Evolutionary conservation across 495 filamentous ascomycete genomes (phyloP).

Genomic region (Acidomyces sp.): DNA sequence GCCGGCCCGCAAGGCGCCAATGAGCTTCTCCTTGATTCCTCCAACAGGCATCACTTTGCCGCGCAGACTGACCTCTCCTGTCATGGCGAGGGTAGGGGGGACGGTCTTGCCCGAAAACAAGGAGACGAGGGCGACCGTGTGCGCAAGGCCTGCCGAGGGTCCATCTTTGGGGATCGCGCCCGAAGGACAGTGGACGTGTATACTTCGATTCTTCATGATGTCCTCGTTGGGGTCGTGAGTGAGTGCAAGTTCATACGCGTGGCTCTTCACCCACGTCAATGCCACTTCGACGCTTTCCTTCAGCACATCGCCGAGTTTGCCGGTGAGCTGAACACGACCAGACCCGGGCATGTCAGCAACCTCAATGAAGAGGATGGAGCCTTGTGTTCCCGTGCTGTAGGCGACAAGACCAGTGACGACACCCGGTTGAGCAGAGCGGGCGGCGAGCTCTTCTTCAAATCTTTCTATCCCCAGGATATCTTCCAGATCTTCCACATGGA

Average conservation of each 20-base stretch:
- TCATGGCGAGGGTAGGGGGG: slow-evolving; percentile 91
- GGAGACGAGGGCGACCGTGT: slow-evolving; percentile 85
- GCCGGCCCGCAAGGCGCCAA: slow-evolving; percentile 82
- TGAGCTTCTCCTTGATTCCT: slow-evolving; percentile 97
- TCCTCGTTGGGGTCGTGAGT: slow-evolving; percentile 70
- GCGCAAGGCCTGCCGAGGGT: slow-evolving; percentile 77
- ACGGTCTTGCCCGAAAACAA: slow-evolving; percentile 82
- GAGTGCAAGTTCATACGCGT: slow-evolving; percentile 82
- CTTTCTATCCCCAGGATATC: slow-evolving; percentile 84
- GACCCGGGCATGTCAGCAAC: slow-evolving; percentile 92
- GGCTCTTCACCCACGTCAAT: slow-evolving; percentile 89
- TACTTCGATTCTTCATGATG: slow-evolving; percentile 87
- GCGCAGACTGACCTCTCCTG: slow-evolving; percentile 80
- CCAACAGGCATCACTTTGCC: slow-evolving; percentile 83
- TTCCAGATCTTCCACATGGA: slow-evolving; percentile 71
- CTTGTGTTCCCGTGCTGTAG: slow-evolving; percentile 86
- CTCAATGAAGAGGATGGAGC: slow-evolving; percentile 96
- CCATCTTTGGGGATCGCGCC: slow-evolving; percentile 94
- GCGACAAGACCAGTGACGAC: slow-evolving; percentile 96
- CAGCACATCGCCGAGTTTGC: slow-evolving; percentile 93
- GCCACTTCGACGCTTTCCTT: slow-evolving; percentile 97
- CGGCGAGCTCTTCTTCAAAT: slow-evolving; percentile 91
- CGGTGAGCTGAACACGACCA: slow-evolving; percentile 89
- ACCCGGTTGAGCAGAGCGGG: slow-evolving; percentile 73
- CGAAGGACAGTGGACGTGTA: slow-evolving; percentile 93